Evolutionary conservation across 257 asterid species (phyloP), one percentile per base, ranked within the genome.

Genomic region (Scutellaria minor): DNA sequence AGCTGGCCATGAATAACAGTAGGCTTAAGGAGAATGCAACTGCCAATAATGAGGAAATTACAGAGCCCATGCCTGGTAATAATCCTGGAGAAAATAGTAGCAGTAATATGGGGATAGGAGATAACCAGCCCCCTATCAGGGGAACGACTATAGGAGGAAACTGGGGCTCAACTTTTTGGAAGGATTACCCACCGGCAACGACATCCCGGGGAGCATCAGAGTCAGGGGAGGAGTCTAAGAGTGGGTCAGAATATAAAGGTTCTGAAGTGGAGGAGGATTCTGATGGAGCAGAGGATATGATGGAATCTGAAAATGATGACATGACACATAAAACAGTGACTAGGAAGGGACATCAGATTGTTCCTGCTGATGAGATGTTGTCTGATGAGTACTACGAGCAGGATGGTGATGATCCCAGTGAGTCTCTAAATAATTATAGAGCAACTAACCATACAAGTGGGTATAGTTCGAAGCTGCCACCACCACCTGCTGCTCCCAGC

Each of bases 351-450:
- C 80, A 73, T 63, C 88, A 73, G 50, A 48, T 68, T 71, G 95
- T 88, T 72, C 94, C 94, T 18, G 92, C 81, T 2, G 98, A 95
- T 80, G 99, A 95, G 76, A 90, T 92, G 98, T 75, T 88, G 79
- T 94, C 98, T 50, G 99, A 95, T 80, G 99, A 95, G 81, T 95
- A 95, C 84, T 95, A 95, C 53, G 98, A 92, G 85, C 98, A 87
- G 89, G 98, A 95, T 65, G 96, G 95, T 51, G 95, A 92, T 81
- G 96, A 92, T 63, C 91, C 78, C 48, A 86, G 84, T 40, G 97
- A 92, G 78, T 78, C 96, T 15, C 64, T 80, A 77, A 89, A 83
- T 82, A 90, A 86, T 82, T 88, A 71, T 54, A 80, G 88, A 79
- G 80, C 78, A 56, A 61, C 53, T 70, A 92, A 87, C 69, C 81